Percentiles rank a stretch among this genome's conserved stretches.
These are phyloP conservation scores for Jatropha curcas DNA, from an alignment of 345 rosid species.

Conservation along the genomic window DNA sequence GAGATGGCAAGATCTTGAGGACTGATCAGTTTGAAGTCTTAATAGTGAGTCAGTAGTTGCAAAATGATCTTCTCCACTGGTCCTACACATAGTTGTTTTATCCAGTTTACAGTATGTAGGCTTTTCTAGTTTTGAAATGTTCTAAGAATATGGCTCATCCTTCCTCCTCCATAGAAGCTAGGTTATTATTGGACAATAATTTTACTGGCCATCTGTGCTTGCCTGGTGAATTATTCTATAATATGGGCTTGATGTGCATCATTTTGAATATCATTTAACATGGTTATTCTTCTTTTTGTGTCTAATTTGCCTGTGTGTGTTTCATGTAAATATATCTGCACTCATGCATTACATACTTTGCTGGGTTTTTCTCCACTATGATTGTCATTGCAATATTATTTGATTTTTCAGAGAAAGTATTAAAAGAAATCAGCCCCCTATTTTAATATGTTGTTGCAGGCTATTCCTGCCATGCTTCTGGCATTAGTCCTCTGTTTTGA, in stretches of 20 bases:
- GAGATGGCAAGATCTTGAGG: neutral
- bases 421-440: neutral
- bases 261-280: neutral
- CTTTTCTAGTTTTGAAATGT: neutral
- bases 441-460: conserved; percentile 48
- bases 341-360: neutral
- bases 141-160: neutral
- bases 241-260: neutral
- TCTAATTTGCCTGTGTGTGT: neutral
- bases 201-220: neutral
- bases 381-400: neutral
- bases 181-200: neutral
- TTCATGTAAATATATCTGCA: neutral
- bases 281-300: neutral
- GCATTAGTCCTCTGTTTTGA: conserved; percentile 87
- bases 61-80: neutral
- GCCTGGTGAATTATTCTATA: neutral
- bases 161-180: neutral
- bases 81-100: neutral
- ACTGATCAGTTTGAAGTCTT: neutral
- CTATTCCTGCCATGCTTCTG: conserved; percentile 94
- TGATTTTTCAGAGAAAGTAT: neutral
- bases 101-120: neutral
- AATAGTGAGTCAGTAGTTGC: neutral
- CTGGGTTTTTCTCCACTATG: neutral